Evolutionary conservation across 1,284 basidiomycete genomes (phyloP).

Genomic region (Apiotrichum gracile): DNA sequence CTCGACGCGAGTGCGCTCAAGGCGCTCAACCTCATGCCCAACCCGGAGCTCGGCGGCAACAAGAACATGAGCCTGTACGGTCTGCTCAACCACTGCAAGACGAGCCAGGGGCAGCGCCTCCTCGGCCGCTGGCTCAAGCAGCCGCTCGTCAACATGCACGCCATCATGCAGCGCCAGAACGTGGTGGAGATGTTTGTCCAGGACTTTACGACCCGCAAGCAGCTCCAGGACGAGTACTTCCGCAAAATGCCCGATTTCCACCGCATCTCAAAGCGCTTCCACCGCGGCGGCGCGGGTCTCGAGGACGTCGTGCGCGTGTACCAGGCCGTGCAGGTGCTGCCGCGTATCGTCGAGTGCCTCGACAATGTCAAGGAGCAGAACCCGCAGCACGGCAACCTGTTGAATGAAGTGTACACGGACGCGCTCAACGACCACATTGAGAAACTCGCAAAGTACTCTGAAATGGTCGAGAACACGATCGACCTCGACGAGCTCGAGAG

Average conservation of each 20-base stretch:
- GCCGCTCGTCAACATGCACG: constrained; percentile 87
- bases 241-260: constrained; percentile 92
- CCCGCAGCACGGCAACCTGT: constrained; percentile 51
- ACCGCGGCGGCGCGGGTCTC: constrained; percentile 72
- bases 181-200: constrained; percentile 83
- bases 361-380: constrained; percentile 43
- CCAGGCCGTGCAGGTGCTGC: constrained; percentile 76
- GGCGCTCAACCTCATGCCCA: constrained; percentile 81
- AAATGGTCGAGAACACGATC: constrained; percentile 94
- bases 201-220: constrained; percentile 62
- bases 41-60: constrained; percentile 54
- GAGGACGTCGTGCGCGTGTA: constrained; percentile 97
- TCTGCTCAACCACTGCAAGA: constrained; percentile 91
- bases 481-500: constrained; percentile 76
- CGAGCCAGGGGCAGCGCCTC: constrained; percentile 86
- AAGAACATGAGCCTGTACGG: constrained; percentile 86
- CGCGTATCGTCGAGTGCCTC: constrained; percentile 64
- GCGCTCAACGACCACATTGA: constrained; percentile 58
- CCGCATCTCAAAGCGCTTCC: constrained; percentile 87
- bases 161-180: constrained; percentile 78
- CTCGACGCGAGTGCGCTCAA: constrained; percentile 90
- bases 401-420: constrained; percentile 63
- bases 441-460: constrained; percentile 69
- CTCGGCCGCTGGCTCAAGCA: constrained; percentile 95
- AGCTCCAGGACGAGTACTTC: constrained; percentile 69